These are phyloP conservation scores for Atkinsonella texensis DNA, from an alignment of 2,329 filamentous ascomycete species.

Conservation along the genomic window DNA sequence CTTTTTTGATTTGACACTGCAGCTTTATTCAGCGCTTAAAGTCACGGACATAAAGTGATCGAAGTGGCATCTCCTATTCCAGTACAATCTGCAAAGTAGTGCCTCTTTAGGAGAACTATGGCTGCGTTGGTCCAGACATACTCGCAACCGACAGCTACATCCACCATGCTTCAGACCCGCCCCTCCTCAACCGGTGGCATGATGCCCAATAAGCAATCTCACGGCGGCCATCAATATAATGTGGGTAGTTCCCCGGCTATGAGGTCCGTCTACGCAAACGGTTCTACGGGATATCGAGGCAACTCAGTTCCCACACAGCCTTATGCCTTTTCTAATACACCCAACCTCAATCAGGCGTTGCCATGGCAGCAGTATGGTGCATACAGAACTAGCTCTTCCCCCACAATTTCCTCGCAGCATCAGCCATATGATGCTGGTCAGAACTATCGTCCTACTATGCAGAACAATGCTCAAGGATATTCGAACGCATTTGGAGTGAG, in stretches of 20 bases:
- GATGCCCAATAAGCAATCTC: conserved; percentile 39
- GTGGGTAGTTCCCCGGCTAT: conserved; percentile 22
- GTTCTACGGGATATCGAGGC: conserved; percentile 39
- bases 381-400: conserved; percentile 36
- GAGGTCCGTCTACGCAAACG: conserved; percentile 19
- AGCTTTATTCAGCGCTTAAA: neutral
- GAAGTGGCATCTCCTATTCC: neutral
- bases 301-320: conserved; percentile 54
- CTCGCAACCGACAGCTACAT: conserved; percentile 60
- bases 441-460: conserved; percentile 11
- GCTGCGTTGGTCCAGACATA: conserved; percentile 76
- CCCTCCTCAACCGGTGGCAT: conserved; percentile 40
- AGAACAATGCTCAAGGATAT: conserved; percentile 28
- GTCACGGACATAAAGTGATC: neutral
- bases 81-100: neutral
- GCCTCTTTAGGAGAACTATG: conserved; percentile 41
- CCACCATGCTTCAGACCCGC: conserved; percentile 65
- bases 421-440: conserved; percentile 13
- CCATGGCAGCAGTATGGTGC: conserved; percentile 39
- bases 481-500: conserved; percentile 23
- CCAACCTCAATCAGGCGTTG: conserved; percentile 44
- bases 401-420: conserved; percentile 25
- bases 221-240: conserved; percentile 39
- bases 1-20: neutral
- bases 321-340: conserved; percentile 65